Base-by-base conservation (phyloP, 1,284 basidiomycete species). In the Golubevia sp. region DNA sequence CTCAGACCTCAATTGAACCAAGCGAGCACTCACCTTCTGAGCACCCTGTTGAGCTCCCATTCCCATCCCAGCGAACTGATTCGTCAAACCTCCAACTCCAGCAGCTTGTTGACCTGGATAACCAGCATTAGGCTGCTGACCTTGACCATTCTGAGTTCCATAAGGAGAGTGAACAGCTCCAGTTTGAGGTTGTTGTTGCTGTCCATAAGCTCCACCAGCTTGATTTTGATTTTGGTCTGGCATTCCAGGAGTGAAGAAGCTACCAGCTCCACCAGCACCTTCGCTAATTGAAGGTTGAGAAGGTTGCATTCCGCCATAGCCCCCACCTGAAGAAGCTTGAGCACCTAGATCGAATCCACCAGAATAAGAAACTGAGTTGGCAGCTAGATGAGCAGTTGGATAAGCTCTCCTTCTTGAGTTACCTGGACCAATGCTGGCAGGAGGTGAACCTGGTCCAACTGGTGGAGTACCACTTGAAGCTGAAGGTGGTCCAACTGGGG, bases 351-450 rank as follows among this genome's bases (percentile, higher is more conserved):
- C 72, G 61, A 63, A 76, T 20, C 70, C 71, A 25, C 66, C 67
- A 21, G 66, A 64, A 44, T 74, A 83, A 71, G 73, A 77, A 53
- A 82, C 70, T 48, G 77, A 80, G 69, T 76, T 80, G 50, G 81
- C 76, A 20, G 79, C 73, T 18, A 77, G 56, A 60, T 83, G 79
- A 0, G 81, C 81, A 18, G 79, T 79, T 2, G 81, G 77, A 55
- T 83, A 83, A 21, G 74, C 73, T 21, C 80, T 69, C 51, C 79
- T 61, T 52, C 74, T 68, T 11, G 66, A 57, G n/a, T 51, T 25
- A 56, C 67, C 70, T 21, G 72, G 72, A 15, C 63, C 67, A 53
- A 67, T 62, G 53, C 74, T 59, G 24, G 70, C 59, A 49, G 64
- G 61, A 8, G 73, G 50, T 23, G 61, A 27, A 51, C 61, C 11